These are phyloP conservation scores for Vachellia pachyceras DNA, from an alignment of 306 rosid species.

Conservation along the genomic window DNA sequence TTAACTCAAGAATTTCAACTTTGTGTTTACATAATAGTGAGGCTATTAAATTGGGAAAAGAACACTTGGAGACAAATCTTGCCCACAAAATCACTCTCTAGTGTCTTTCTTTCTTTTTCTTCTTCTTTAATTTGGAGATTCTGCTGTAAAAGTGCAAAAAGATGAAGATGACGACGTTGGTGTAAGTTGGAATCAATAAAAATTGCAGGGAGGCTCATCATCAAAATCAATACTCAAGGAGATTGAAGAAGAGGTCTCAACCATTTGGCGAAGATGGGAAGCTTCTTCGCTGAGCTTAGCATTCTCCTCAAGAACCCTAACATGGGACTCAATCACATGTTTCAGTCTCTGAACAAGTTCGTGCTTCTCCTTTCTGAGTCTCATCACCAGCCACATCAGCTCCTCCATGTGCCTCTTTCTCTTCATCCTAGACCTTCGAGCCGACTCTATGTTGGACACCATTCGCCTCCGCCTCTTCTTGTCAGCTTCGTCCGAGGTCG, in stretches of 20 bases:
- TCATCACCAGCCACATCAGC: conserved; percentile 71
- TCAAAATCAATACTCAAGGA: conserved; percentile 49
- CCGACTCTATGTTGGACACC: conserved; percentile 86
- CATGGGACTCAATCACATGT: conserved; percentile 61
- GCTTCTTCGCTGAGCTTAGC: conserved; percentile 67
- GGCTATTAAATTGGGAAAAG: no score
- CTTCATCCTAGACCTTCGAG: conserved; percentile 85
- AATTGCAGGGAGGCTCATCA: conserved; percentile 31
- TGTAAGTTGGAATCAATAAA: neutral
- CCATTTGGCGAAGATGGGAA: conserved; percentile 67
- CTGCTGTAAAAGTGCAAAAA: neutral
- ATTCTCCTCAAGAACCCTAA: conserved; percentile 63
- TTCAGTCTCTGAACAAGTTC: no score
- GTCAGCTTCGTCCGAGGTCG: conserved; percentile 79
- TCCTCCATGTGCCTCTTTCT: conserved; percentile 82
- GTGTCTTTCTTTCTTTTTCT: neutral
- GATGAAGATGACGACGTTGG: neutral
- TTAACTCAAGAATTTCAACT: neutral
- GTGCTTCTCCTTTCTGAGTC: conserved; percentile 74
- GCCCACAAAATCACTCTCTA: neutral
- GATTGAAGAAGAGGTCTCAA: conserved; percentile 45
- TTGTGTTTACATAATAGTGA: no score
- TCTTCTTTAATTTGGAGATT: neutral
- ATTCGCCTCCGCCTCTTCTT: conserved; percentile 74
- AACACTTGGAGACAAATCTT: neutral